Conservation (phyloP, 2,329 filamentous ascomycete species). For the Fusarium buxicola region DNA sequence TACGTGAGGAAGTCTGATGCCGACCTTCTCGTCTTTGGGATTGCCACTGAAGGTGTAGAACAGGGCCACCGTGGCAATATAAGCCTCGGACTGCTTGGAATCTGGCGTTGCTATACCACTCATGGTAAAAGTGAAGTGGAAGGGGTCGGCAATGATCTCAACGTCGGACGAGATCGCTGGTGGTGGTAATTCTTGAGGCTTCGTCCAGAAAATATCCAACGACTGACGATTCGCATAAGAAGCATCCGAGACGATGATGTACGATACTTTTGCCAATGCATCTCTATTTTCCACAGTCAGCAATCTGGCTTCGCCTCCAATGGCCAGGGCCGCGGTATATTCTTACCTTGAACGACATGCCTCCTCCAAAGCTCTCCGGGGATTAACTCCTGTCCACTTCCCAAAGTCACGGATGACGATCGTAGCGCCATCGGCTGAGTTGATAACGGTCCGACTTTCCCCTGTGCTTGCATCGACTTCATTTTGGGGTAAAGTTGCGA, state of each 20-base stretch:
- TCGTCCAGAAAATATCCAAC: slow-evolving; percentile 82
- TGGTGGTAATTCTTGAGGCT: slow-evolving; percentile 68
- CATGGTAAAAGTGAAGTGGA: slow-evolving; percentile 78
- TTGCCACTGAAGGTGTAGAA: slow-evolving; percentile 85
- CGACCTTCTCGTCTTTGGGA: slow-evolving; percentile 86
- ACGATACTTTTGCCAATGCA: slow-evolving; percentile 73
- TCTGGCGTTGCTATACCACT: slow-evolving; percentile 78
- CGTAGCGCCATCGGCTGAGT: slow-evolving; percentile 63
- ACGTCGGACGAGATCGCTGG: slow-evolving; percentile 52
- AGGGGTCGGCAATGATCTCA: slow-evolving; percentile 59
- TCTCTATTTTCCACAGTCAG: slow-evolving; percentile 65
- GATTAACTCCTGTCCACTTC: slow-evolving; percentile 80
- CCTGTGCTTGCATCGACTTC: slow-evolving; percentile 69
- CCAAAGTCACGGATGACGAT: slow-evolving; percentile 84
- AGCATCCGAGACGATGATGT: slow-evolving; percentile 76
- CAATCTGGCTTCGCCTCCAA: neutral
- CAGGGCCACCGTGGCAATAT: slow-evolving; percentile 82
- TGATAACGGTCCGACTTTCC: slow-evolving; percentile 68
- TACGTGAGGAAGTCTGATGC: slow-evolving; percentile 77
- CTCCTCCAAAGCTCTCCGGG: slow-evolving; percentile 83
- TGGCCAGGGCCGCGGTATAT: neutral
- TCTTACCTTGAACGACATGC: slow-evolving; percentile 81
- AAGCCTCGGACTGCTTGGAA: slow-evolving; percentile 85
- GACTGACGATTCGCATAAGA: slow-evolving; percentile 81
- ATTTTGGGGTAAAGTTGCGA: slow-evolving; percentile 69